A percentile compares a stretch with the other conserved stretches of the same genome.
These are phyloP conservation scores for Alternaria burnsii DNA, from an alignment of 2,329 filamentous ascomycete species.

Conservation along the genomic window DNA sequence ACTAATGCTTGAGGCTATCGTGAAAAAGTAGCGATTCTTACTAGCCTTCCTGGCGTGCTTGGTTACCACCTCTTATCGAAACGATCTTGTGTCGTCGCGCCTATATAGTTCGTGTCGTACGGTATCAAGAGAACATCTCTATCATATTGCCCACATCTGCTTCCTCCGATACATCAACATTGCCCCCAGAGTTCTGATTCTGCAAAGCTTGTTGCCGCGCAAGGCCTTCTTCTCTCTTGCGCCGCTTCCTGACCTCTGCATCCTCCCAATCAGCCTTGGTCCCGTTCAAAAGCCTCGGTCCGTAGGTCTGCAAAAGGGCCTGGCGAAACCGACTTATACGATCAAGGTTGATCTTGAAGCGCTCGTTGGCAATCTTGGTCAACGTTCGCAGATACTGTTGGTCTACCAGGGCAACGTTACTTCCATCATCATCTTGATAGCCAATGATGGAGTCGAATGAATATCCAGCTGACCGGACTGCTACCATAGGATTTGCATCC, in stretches of 20 bases:
- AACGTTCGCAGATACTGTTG: slow-evolving; percentile 73
- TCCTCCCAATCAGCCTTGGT: slow-evolving; percentile 52
- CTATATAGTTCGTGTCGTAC: background rate
- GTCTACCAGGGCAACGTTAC: slow-evolving; percentile 63
- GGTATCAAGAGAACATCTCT: slow-evolving; percentile 6
- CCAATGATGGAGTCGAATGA: slow-evolving; percentile 84
- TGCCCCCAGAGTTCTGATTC: background rate
- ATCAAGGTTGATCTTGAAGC: slow-evolving; percentile 74
- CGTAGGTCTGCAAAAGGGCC: slow-evolving; percentile 55
- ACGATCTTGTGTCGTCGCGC: background rate
- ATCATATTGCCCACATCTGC: background rate
- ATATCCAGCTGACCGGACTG: slow-evolving; percentile 83
- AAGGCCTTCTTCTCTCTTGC: slow-evolving; percentile 58
- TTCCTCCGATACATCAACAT: background rate
- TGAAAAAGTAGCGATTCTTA: background rate
- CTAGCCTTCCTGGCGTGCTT: background rate
- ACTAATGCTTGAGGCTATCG: background rate
- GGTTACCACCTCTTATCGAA: background rate
- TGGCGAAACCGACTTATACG: slow-evolving; percentile 71
- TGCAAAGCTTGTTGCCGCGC: slow-evolving; percentile 56
- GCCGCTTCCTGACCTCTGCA: slow-evolving; percentile 46
- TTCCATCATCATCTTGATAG: slow-evolving; percentile 51
- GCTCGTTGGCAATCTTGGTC: slow-evolving; percentile 74
- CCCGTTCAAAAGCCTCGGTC: slow-evolving; percentile 1
- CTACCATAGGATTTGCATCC: slow-evolving; percentile 75